phyloP scores from a whole-genome alignment of 257 asterid species.

The Datura wrightii region DNA sequence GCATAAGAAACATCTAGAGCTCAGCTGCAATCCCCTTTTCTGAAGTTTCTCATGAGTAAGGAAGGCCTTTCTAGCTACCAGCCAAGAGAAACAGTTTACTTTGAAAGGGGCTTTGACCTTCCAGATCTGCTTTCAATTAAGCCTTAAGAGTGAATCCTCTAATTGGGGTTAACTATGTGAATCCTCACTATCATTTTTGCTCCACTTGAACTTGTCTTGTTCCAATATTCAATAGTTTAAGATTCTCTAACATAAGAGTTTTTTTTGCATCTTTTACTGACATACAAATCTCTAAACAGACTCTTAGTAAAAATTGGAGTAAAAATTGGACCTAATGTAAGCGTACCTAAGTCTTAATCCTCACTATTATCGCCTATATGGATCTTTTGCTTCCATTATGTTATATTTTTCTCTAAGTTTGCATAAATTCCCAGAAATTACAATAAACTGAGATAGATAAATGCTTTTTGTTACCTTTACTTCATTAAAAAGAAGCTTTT shows the following conservation, averaged over 20 bases:
- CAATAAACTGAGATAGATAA: slow-evolving; percentile 11
- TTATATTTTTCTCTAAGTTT: not conserved
- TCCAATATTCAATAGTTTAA: slow-evolving; percentile 10
- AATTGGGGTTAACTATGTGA: not conserved
- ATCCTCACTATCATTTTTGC: not conserved
- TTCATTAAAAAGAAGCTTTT: not conserved
- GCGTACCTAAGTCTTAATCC: not conserved
- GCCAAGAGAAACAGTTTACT: too few relatives aligned
- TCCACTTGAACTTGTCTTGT: not conserved
- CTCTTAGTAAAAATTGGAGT: not conserved
- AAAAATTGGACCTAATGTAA: not conserved
- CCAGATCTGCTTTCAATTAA: too few relatives aligned
- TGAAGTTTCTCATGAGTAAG: too few relatives aligned
- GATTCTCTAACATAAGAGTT: not conserved
- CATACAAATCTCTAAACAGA: slow-evolving; percentile 8
- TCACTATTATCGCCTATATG: not conserved
- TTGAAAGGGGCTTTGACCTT: too few relatives aligned
- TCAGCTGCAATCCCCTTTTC: too few relatives aligned
- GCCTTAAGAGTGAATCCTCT: not conserved
- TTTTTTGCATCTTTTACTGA: not conserved
- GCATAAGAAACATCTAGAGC: too few relatives aligned
- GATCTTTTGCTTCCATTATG: slow-evolving; percentile 8
- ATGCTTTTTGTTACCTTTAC: not conserved
- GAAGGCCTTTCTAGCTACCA: too few relatives aligned
- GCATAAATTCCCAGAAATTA: not conserved